Evolutionary conservation across 768 basidiomycete genomes (phyloP).

Genomic region (Obba rivulosa): DNA sequence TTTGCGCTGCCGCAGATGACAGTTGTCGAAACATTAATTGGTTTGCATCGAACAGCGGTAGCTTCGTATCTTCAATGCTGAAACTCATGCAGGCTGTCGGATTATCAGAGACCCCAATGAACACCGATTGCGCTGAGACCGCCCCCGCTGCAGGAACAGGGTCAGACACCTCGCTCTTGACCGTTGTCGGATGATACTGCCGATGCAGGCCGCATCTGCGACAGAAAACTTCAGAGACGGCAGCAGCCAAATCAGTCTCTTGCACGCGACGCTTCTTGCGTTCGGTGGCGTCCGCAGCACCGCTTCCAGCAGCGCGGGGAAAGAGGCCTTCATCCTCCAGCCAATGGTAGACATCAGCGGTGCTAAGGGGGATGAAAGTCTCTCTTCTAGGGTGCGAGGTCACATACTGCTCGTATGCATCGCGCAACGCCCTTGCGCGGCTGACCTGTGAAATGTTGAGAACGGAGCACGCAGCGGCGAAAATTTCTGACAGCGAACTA

Average conservation of each 20-base stretch:
- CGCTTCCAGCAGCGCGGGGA: slow-evolving; percentile 20
- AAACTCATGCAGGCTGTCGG: slow-evolving; percentile 8
- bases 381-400: slow-evolving; percentile 13
- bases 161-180: slow-evolving; percentile 2
- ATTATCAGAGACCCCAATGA: not conserved
- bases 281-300: not conserved
- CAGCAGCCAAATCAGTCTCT: not conserved
- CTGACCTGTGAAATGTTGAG: slow-evolving; percentile 31
- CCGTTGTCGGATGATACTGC: slow-evolving; percentile 12
- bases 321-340: slow-evolving; percentile 37
- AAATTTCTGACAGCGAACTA: slow-evolving; percentile 7
- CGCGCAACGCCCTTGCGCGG: slow-evolving; percentile 36
- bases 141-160: not conserved
- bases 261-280: slow-evolving; percentile 3
- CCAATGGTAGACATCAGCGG: slow-evolving; percentile 40
- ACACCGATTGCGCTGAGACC: not conserved
- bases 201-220: slow-evolving; percentile 18
- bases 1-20: not conserved
- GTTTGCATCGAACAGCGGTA: slow-evolving; percentile 9
- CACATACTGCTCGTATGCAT: slow-evolving; percentile 30
- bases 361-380: slow-evolving; percentile 25
- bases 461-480: not conserved
- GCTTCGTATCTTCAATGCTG: slow-evolving; percentile 2
- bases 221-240: slow-evolving; percentile 13
- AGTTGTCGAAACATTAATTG: slow-evolving; percentile 4